These are phyloP conservation scores for Trichoderma asperelloides DNA, from an alignment of 495 filamentous ascomycete genomes.

Conservation along the genomic window DNA sequence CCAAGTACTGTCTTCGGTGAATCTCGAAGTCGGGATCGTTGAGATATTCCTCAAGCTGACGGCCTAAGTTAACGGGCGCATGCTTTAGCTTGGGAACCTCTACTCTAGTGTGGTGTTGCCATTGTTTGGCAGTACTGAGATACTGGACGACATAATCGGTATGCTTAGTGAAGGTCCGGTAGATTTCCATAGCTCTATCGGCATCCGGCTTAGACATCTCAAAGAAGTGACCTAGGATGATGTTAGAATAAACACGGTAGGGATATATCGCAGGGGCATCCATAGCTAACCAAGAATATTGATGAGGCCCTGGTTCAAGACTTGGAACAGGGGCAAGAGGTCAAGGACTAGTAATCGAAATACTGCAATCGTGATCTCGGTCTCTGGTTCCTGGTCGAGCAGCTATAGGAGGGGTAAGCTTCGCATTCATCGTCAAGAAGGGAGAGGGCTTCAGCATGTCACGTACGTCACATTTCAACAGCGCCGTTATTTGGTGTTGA, in stretches of 20 bases:
- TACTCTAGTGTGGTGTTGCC: slow-evolving; percentile 81
- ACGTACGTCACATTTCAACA: slow-evolving; percentile 84
- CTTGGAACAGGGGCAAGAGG: slow-evolving; percentile 81
- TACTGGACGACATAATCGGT: slow-evolving; percentile 91
- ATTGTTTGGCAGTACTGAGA: slow-evolving; percentile 75
- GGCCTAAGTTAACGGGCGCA: slow-evolving; percentile 81
- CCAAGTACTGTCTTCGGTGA: slow-evolving; percentile 83
- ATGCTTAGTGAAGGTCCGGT: slow-evolving; percentile 85
- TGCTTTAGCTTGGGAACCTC: slow-evolving; percentile 98
- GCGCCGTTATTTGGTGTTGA: slow-evolving; percentile 75
- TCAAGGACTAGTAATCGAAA: slow-evolving; percentile 89
- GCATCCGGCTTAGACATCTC: slow-evolving; percentile 96
- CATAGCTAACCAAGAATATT: slow-evolving; percentile 74
- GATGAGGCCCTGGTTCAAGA: slow-evolving; percentile 96
- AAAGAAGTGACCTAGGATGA: slow-evolving; percentile 77
- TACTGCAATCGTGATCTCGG: slow-evolving; percentile 94
- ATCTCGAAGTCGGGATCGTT: slow-evolving; percentile 95
- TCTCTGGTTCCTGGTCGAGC: slow-evolving; percentile 81
- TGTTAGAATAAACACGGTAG: slow-evolving; percentile 13
- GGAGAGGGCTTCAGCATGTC: not conserved
- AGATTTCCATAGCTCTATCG: slow-evolving; percentile 83
- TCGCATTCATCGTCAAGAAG: not conserved
- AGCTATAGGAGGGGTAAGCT: slow-evolving; percentile 44
- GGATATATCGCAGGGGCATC: not conserved
- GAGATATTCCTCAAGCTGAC: slow-evolving; percentile 87